Percentiles rank a stretch among this genome's conserved stretches.
Conservation (phyloP, 495 filamentous ascomycete genomes). For the Trichoderma asperelloides region DNA sequence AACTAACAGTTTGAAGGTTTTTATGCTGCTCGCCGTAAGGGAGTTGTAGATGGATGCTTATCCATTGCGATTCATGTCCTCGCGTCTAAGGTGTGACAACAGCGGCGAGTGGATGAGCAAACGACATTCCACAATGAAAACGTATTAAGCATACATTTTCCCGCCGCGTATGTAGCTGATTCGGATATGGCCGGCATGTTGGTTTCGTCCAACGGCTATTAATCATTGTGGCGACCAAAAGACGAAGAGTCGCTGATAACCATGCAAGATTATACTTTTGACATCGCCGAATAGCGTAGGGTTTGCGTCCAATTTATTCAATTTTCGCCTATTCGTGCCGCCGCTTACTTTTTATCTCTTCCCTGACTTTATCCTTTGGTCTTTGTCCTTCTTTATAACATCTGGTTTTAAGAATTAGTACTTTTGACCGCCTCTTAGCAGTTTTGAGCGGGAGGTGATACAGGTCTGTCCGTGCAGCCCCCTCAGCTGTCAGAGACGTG, state of each 20-base stretch:
- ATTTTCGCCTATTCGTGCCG: too few relatives aligned
- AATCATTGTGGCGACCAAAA: not conserved
- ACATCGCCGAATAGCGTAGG: too few relatives aligned
- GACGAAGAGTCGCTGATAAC: not conserved
- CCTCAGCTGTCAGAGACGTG: not conserved
- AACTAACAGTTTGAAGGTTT: not conserved
- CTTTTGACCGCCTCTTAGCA: not conserved
- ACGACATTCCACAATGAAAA: not conserved
- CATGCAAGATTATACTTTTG: too few relatives aligned
- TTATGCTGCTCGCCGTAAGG: not conserved
- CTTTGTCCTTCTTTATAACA: not conserved
- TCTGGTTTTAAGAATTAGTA: not conserved
- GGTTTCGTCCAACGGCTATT: not conserved
- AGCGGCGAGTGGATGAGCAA: not conserved
- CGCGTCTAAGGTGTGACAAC: not conserved
- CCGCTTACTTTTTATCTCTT: not conserved
- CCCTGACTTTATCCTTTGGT: not conserved
- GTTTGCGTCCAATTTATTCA: too few relatives aligned
- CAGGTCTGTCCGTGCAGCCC: not conserved
- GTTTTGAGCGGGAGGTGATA: not conserved
- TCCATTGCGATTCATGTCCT: not conserved
- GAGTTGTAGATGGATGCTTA: not conserved
- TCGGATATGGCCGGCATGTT: not conserved
- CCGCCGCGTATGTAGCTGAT: not conserved
- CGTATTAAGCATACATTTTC: not conserved